phyloP scores from a whole-genome alignment of 805 yeast genomes.

The Metschnikowia santaceciliae region DNA sequence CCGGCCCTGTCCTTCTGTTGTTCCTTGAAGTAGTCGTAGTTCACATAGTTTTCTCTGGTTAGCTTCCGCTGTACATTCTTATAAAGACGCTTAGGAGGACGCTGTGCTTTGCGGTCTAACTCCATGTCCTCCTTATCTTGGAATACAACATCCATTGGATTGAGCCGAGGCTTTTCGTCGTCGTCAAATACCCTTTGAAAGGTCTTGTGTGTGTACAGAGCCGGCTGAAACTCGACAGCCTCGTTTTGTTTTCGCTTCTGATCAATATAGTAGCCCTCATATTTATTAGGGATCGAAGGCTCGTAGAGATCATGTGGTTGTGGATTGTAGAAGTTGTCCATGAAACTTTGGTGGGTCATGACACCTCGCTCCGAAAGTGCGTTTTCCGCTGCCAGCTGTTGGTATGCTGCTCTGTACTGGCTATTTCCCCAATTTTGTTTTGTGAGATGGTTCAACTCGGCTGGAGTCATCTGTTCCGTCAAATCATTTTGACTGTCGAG shows the following conservation, averaged over 20 bases:
- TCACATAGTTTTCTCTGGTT: slow-evolving; percentile 29
- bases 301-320: slow-evolving; percentile 4
- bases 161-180: slow-evolving; percentile 29
- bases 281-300: slow-evolving; percentile 10
- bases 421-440: neutral
- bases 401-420: neutral
- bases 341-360: slow-evolving; percentile 1
- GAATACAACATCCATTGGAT: slow-evolving; percentile 41
- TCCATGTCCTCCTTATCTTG: slow-evolving; percentile 21
- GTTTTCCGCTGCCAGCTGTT: neutral
- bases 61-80: slow-evolving; percentile 27
- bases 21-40: slow-evolving; percentile 33
- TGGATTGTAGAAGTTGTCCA: neutral
- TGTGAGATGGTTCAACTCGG: slow-evolving; percentile 23
- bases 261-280: slow-evolving; percentile 33
- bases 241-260: slow-evolving; percentile 35
- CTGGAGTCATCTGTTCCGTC: slow-evolving; percentile 37
- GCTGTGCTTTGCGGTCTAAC: slow-evolving; percentile 21
- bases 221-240: slow-evolving; percentile 30
- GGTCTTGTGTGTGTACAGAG: slow-evolving; percentile 37
- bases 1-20: slow-evolving; percentile 12
- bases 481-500: slow-evolving; percentile 21
- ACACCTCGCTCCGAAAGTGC: neutral
- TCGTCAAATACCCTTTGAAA: slow-evolving; percentile 34
- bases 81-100: slow-evolving; percentile 19